Conservation (phyloP, 108 stramenopile species). For the Cyclotella choctawhatcheeana region DNA sequence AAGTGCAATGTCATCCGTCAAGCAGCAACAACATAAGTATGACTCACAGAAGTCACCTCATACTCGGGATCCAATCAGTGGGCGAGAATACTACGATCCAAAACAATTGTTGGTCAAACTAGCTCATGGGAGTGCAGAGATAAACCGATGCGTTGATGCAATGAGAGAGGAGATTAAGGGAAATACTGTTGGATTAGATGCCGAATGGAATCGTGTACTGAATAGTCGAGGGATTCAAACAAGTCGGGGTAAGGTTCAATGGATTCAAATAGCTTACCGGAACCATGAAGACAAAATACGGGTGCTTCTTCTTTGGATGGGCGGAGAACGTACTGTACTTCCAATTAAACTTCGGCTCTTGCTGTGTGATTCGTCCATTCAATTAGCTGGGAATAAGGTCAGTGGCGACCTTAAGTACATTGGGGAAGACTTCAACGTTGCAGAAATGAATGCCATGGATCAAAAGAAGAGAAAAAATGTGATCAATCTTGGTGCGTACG, state of each 20-base stretch:
- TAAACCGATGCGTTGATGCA: conserved; percentile 6
- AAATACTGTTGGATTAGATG: conserved; percentile 36
- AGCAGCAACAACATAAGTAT: conserved; percentile 17
- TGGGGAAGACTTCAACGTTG: conserved; percentile 35
- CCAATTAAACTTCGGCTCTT: conserved; percentile 16
- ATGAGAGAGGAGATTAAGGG: conserved; percentile 17
- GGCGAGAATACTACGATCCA: not conserved
- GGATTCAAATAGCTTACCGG: conserved; percentile 11
- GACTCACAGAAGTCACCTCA: not conserved
- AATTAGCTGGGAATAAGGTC: conserved; percentile 31
- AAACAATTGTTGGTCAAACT: not conserved
- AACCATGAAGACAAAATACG: not conserved
- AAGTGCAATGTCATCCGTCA: conserved; percentile 17
- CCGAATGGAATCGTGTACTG: not conserved
- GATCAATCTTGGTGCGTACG: conserved; percentile 10
- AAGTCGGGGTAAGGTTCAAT: not conserved
- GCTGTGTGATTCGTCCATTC: not conserved
- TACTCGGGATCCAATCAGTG: not conserved
- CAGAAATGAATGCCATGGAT: not conserved
- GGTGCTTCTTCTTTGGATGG: conserved; percentile 1
- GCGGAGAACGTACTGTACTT: not conserved
- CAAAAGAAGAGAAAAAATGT: conserved; percentile 9
- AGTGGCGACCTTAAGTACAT: conserved; percentile 38
- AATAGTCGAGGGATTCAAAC: not conserved
- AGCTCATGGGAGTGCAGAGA: not conserved